Evolutionary conservation across 257 asterid genomes (phyloP).

Genomic region (Cinchona pubescens): DNA sequence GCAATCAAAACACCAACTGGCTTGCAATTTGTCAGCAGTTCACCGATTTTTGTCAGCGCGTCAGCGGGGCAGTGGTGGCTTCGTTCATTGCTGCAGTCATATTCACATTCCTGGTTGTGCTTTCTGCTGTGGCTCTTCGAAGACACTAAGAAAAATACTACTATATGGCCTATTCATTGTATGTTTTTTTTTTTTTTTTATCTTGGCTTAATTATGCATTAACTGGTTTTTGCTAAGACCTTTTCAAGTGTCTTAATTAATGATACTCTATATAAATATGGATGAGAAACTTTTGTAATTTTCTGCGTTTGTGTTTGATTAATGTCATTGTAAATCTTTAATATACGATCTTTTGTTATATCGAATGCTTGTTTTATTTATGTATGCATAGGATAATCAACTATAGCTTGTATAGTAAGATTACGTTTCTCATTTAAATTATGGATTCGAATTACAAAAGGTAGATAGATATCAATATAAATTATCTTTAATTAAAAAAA

Average conservation of each 20-base stretch:
- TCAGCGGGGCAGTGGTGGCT: conserved; percentile 84
- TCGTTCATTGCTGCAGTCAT: conserved; percentile 61
- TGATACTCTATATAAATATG: no score
- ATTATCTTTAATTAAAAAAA: no score
- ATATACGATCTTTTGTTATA: no score
- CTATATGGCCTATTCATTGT: neutral
- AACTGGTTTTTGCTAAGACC: neutral
- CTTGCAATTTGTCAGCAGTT: conserved; percentile 70
- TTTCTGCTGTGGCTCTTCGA: conserved; percentile 64
- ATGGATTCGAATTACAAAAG: no score
- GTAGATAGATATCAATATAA: no score
- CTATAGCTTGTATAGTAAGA: no score
- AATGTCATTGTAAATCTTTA: no score
- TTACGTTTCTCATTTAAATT: no score
- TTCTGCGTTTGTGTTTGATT: neutral
- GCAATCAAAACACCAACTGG: conserved; percentile 73
- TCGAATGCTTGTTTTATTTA: neutral
- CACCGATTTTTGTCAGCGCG: conserved; percentile 67
- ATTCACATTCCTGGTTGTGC: conserved; percentile 52
- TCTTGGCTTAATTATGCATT: neutral
- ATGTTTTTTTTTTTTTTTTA: no score
- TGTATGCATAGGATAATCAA: no score
- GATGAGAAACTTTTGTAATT: neutral
- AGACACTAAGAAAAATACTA: conserved; percentile 33
- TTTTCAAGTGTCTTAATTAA: neutral